Evolutionary conservation across 495 filamentous ascomycete genomes (phyloP).

Genomic region (Thozetella sp.): DNA sequence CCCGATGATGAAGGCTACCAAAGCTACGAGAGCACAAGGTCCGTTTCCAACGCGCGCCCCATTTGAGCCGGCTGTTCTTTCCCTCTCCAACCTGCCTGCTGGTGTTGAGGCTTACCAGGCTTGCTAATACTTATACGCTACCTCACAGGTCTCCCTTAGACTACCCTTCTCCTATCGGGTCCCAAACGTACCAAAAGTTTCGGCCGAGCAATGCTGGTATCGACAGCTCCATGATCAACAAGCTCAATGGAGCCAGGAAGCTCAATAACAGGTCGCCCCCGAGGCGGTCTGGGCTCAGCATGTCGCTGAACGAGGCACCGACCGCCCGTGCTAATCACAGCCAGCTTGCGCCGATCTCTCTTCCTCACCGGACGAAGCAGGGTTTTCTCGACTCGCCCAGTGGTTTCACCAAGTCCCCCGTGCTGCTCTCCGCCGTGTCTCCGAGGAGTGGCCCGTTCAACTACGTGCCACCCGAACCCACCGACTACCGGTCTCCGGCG

Average conservation of each 20-base stretch:
- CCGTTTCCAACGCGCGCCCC: conserved; percentile 17
- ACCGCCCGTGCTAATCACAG: conserved; percentile 46
- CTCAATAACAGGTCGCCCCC: conserved; percentile 57
- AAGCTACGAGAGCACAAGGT: conserved; percentile 45
- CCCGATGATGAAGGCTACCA: conserved; percentile 54
- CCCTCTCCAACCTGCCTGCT: conserved; percentile 18
- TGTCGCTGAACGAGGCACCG: conserved; percentile 48
- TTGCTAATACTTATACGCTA: no score
- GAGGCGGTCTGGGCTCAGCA: conserved; percentile 53
- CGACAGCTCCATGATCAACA: conserved; percentile 78
- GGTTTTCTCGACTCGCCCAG: conserved; percentile 40
- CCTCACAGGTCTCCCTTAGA: conserved; percentile 24
- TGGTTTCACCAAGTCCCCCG: conserved; percentile 45
- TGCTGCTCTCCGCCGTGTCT: conserved; percentile 46
- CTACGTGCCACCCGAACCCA: conserved; percentile 37
- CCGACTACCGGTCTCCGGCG: conserved; percentile 50
- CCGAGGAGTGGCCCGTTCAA: conserved; percentile 49
- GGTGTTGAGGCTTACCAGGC: no score
- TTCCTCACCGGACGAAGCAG: conserved; percentile 43
- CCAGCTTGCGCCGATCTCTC: conserved; percentile 48
- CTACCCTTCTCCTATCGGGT: conserved; percentile 31
- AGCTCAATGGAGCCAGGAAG: conserved; percentile 64
- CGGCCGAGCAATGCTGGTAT: conserved; percentile 68
- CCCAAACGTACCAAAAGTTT: conserved; percentile 52
- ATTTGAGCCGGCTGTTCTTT: conserved; percentile 27